Evolutionary conservation across 2,329 filamentous ascomycete species (phyloP).

Genomic region (Monilinia vaccinii-corymbosi): DNA sequence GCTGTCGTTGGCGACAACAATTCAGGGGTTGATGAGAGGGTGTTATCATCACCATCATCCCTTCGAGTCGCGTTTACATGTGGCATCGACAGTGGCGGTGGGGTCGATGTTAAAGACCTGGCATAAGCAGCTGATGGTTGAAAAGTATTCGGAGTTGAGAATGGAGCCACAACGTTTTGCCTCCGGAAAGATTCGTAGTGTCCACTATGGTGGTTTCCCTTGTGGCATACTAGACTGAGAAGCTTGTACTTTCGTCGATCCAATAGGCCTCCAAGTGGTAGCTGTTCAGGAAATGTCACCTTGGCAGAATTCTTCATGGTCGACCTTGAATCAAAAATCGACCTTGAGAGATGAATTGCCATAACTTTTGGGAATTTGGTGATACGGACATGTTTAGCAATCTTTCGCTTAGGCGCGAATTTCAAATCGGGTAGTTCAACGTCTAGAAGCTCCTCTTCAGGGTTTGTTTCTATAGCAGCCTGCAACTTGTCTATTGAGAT

Average conservation of each 20-base stretch:
- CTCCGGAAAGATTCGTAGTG: conserved; percentile 95
- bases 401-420: conserved; percentile 69
- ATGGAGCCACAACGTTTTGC: conserved; percentile 71
- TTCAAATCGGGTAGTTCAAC: conserved; percentile 67
- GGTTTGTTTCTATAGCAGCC: conserved; percentile 65
- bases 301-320: conserved; percentile 94
- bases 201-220: conserved; percentile 89
- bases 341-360: conserved; percentile 84
- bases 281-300: conserved; percentile 80
- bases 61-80: conserved; percentile 29
- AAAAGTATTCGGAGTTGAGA: conserved; percentile 73
- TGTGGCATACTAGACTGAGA: conserved; percentile 82
- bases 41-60: conserved; percentile 18
- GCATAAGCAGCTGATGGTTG: conserved; percentile 62
- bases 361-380: conserved; percentile 82
- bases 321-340: conserved; percentile 72
- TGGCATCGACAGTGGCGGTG: conserved; percentile 25
- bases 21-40: conserved; percentile 24
- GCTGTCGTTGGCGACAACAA: conserved; percentile 23
- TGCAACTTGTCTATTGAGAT: conserved; percentile 57
- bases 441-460: conserved; percentile 65
- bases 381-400: conserved; percentile 81
- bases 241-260: conserved; percentile 75
- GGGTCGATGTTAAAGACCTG: conserved; percentile 20
- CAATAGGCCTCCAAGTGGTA: conserved; percentile 72